Conservation (phyloP, 2,329 filamentous ascomycete genomes). For the Fusarium humuli region DNA sequence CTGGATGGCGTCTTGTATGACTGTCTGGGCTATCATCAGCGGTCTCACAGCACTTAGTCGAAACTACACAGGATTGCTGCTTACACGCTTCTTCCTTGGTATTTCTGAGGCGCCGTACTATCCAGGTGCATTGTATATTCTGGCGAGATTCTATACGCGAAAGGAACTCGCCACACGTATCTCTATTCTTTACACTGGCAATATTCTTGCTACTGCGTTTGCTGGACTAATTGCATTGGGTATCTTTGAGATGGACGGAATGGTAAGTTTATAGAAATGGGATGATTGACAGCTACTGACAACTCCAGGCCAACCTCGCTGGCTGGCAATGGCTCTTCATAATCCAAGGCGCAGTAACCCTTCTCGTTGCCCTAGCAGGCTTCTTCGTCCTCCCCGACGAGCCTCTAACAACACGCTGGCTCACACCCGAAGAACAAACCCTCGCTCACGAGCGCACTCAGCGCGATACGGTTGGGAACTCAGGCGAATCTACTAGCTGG, state of each 20-base stretch:
- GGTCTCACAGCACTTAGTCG: slow-evolving; percentile 59
- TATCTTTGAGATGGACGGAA: slow-evolving; percentile 50
- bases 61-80: slow-evolving; percentile 61
- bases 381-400: slow-evolving; percentile 49
- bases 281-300: neutral
- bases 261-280: neutral
- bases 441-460: slow-evolving; percentile 56
- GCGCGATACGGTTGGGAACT: slow-evolving; percentile 58
- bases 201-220: slow-evolving; percentile 53
- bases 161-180: slow-evolving; percentile 58
- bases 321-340: slow-evolving; percentile 66
- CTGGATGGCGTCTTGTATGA: slow-evolving; percentile 57
- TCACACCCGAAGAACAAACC: slow-evolving; percentile 57
- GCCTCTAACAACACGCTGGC: slow-evolving; percentile 56
- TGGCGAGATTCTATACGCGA: slow-evolving; percentile 67
- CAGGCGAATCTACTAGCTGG: slow-evolving; percentile 54
- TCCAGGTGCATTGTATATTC: slow-evolving; percentile 54
- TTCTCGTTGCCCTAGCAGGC: slow-evolving; percentile 37
- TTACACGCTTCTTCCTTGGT: slow-evolving; percentile 57
- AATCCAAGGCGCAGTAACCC: slow-evolving; percentile 66
- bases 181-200: slow-evolving; percentile 58
- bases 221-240: slow-evolving; percentile 58
- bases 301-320: slow-evolving; percentile 14
- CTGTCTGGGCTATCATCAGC: slow-evolving; percentile 61
- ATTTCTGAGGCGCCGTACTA: slow-evolving; percentile 57